Conservation (phyloP, 768 basidiomycete species). For the Russula foetens region DNA sequence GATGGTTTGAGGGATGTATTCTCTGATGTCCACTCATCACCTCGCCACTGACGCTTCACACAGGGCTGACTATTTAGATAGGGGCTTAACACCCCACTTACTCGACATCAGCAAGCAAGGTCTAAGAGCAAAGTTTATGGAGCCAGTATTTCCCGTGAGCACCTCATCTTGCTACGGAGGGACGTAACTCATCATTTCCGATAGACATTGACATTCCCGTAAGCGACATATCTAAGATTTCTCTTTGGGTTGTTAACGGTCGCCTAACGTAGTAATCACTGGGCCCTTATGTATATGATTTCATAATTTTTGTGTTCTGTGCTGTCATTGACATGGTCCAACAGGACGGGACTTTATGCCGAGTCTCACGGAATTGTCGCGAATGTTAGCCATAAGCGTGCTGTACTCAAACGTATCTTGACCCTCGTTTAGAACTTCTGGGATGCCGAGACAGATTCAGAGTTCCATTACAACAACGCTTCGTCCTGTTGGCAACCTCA, state of each 20-base stretch:
- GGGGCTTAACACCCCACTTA: constrained; percentile 78
- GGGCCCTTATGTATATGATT: constrained; percentile 66
- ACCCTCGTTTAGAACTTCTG: constrained; percentile 61
- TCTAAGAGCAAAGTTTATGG: constrained; percentile 80
- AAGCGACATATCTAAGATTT: constrained; percentile 28
- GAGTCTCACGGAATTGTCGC: constrained; percentile 90
- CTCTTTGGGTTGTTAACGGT: not conserved
- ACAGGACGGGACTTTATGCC: constrained; percentile 81
- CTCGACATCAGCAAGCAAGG: constrained; percentile 75
- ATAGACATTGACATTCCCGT: constrained; percentile 88
- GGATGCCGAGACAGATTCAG: constrained; percentile 54
- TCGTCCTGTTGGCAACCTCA: constrained; percentile 53
- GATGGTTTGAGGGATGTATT: constrained; percentile 59
- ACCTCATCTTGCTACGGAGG: not conserved
- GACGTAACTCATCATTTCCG: constrained; percentile 4
- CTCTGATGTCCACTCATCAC: not conserved
- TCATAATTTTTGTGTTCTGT: not conserved
- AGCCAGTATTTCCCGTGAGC: constrained; percentile 79
- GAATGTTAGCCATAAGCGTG: constrained; percentile 45
- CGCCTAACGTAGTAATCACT: constrained; percentile 61
- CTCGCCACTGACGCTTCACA: not conserved
- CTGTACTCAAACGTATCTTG: not conserved
- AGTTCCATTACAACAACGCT: constrained; percentile 65
- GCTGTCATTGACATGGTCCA: not conserved
- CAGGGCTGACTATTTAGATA: constrained; percentile 82